These are phyloP conservation scores for Neonectria coccinea DNA, from an alignment of 2,329 filamentous ascomycete genomes.

Conservation along the genomic window DNA sequence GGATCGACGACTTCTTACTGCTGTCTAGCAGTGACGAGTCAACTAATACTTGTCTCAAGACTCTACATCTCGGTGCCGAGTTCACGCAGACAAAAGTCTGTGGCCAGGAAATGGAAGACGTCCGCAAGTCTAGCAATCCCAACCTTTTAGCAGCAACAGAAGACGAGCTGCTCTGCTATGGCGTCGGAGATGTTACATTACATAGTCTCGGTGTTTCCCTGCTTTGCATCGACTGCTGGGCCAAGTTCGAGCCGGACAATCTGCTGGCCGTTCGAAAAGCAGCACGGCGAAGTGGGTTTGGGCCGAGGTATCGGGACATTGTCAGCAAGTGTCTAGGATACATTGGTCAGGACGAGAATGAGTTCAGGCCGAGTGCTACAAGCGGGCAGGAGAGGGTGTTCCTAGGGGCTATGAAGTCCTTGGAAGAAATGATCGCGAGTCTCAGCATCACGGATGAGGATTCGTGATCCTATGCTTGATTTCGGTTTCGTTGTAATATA, in stretches of 20 bases:
- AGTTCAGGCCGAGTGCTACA: no score
- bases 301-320: neutral
- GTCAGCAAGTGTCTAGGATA: neutral
- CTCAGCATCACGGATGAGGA: neutral
- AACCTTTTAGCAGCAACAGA: neutral
- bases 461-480: neutral
- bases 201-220: neutral
- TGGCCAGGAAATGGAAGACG: neutral
- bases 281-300: neutral
- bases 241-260: constrained; percentile 1
- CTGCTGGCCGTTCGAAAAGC: neutral
- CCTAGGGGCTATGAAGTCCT: neutral
- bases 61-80: neutral
- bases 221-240: neutral
- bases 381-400: neutral
- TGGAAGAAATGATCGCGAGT: neutral
- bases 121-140: neutral
- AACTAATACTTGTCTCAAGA: neutral
- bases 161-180: neutral
- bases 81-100: neutral
- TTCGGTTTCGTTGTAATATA: neutral
- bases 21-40: neutral
- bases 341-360: neutral
- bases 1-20: constrained; percentile 1
- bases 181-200: neutral